phyloP scores from a whole-genome alignment of 805 yeast species.

The Cyberlindnera euphorbiiphila region DNA sequence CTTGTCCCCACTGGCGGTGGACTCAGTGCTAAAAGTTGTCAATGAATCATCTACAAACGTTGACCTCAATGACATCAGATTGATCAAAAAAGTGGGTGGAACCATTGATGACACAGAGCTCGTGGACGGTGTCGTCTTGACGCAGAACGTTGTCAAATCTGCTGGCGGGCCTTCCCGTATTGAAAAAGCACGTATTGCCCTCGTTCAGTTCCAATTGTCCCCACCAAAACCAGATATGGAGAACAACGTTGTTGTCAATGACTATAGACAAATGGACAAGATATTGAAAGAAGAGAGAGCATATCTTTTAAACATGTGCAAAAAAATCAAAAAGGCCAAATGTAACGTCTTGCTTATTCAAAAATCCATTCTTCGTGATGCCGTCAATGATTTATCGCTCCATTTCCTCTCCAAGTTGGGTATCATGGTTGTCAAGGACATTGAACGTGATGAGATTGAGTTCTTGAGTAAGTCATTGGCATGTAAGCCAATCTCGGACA shows the following conservation, averaged over 20 bases:
- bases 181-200: constrained; percentile 91
- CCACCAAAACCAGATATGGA: constrained; percentile 95
- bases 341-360: constrained; percentile 88
- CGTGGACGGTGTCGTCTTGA: constrained; percentile 88
- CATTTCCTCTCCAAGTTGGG: constrained; percentile 92
- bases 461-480: constrained; percentile 79
- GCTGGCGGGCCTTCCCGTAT: constrained; percentile 95
- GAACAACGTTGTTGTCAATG: constrained; percentile 94
- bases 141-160: constrained; percentile 81
- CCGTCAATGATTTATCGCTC: constrained; percentile 83
- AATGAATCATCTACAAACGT: constrained; percentile 61
- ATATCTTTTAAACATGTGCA: constrained; percentile 88
- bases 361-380: constrained; percentile 87
- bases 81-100: constrained; percentile 94
- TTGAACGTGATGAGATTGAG: constrained; percentile 97
- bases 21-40: constrained; percentile 78
- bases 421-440: constrained; percentile 91
- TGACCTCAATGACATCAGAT: constrained; percentile 82
- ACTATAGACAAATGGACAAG: constrained; percentile 98
- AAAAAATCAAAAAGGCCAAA: constrained; percentile 93
- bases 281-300: constrained; percentile 97
- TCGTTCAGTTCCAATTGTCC: constrained; percentile 84
- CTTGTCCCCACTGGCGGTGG: constrained; percentile 92
- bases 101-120: constrained; percentile 95
- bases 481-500: constrained; percentile 94